Conservation (phyloP, 345 rosid species). For the Dipteronia sinensis region DNA sequence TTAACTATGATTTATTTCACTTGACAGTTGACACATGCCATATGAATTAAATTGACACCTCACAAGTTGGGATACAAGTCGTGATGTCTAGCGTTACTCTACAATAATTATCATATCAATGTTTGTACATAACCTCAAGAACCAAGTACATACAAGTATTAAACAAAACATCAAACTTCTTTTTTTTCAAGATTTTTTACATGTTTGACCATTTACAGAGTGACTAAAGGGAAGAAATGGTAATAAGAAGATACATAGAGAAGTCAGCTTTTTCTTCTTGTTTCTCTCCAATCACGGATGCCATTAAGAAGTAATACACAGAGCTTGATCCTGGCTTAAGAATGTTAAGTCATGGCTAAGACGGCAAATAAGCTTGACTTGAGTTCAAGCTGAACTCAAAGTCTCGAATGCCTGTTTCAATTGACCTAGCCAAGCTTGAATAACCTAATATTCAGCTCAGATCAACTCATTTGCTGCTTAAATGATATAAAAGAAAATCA, state of each 20-base stretch:
- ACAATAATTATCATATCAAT: neutral
- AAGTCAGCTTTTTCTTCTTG: neutral
- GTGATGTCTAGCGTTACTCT: too few relatives aligned
- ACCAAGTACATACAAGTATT: constrained; percentile 1
- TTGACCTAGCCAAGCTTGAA: neutral
- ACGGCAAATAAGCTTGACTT: neutral
- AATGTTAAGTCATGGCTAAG: neutral
- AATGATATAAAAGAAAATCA: neutral
- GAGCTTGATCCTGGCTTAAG: neutral
- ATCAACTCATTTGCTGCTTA: neutral
- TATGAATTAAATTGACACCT: too few relatives aligned
- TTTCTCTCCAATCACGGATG: neutral
- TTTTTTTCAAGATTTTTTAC: neutral
- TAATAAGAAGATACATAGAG: neutral
- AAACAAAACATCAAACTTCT: neutral
- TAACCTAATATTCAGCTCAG: neutral
- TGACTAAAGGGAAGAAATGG: neutral
- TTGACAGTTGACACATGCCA: too few relatives aligned
- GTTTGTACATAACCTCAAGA: neutral
- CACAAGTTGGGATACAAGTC: too few relatives aligned
- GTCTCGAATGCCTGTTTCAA: neutral
- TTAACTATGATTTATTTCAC: too few relatives aligned
- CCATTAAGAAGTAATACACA: neutral
- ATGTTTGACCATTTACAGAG: neutral
- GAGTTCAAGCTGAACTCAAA: neutral